Percentiles rank a stretch among this genome's conserved stretches.
Evolutionary conservation across 768 basidiomycete genomes (phyloP).

Genomic region (Rhizopogon vinicolor): DNA sequence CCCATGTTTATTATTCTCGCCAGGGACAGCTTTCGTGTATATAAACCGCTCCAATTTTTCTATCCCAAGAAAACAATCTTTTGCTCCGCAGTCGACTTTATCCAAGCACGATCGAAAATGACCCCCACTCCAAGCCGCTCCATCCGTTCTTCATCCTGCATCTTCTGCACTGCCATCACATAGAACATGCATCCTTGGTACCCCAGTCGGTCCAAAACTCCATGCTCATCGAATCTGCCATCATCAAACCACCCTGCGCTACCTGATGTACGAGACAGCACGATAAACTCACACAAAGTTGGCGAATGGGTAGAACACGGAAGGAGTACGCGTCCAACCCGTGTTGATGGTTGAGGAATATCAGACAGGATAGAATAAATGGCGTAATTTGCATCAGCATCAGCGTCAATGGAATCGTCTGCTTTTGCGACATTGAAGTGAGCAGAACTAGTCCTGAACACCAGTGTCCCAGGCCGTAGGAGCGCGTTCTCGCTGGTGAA

Average conservation of each 20-base stretch:
- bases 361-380: slow-evolving; percentile 7
- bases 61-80: background rate
- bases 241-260: slow-evolving; percentile 8
- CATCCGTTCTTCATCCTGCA: slow-evolving; percentile 2
- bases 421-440: slow-evolving; percentile 7
- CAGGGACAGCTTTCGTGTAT: no score
- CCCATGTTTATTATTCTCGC: no score
- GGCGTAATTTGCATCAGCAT: background rate
- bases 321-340: slow-evolving; percentile 11
- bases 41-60: no score
- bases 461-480: slow-evolving; percentile 12
- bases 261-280: slow-evolving; percentile 10
- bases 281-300: slow-evolving; percentile 12
- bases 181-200: slow-evolving; percentile 14
- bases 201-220: slow-evolving; percentile 3
- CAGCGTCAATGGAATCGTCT: background rate
- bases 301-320: slow-evolving; percentile 8
- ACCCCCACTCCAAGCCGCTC: slow-evolving; percentile 19
- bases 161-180: slow-evolving; percentile 16
- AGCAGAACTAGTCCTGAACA: slow-evolving; percentile 15
- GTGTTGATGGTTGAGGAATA: background rate
- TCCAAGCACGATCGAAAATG: slow-evolving; percentile 15
- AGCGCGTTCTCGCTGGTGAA: background rate
- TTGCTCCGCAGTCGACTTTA: background rate
- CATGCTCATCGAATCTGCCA: background rate